Conservation (phyloP, 2,329 filamentous ascomycete genomes). For the Aspergillus udagawae region DNA sequence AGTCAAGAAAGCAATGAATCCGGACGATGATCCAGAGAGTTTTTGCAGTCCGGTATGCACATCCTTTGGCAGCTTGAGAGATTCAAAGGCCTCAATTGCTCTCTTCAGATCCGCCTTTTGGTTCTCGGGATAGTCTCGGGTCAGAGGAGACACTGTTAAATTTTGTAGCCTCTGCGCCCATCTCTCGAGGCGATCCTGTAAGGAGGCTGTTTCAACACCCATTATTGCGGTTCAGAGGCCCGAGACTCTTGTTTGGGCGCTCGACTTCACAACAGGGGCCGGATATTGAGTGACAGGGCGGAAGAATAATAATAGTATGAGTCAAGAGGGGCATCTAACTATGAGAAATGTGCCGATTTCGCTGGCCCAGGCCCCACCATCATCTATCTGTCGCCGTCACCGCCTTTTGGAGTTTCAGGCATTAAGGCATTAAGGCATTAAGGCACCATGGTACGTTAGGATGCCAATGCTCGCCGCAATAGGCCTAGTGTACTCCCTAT, state of each 20-base stretch:
- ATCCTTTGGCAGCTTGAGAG: constrained; percentile 34
- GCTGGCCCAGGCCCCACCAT: constrained; percentile 15
- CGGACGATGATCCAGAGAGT: constrained; percentile 31
- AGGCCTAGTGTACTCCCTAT: neutral
- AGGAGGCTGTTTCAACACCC: constrained; percentile 29
- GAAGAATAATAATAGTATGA: constrained; percentile 18
- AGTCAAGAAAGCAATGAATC: constrained; percentile 41
- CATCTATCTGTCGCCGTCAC: neutral
- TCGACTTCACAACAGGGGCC: constrained; percentile 6
- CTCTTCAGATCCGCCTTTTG: constrained; percentile 35
- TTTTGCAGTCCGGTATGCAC: constrained; percentile 37
- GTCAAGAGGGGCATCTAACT: constrained; percentile 26
- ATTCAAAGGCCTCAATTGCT: constrained; percentile 42
- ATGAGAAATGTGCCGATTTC: constrained; percentile 26
- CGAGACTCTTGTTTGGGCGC: constrained; percentile 1
- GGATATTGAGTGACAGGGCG: neutral
- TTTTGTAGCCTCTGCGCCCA: constrained; percentile 41
- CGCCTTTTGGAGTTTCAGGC: neutral
- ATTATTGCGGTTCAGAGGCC: constrained; percentile 25
- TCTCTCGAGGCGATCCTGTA: constrained; percentile 39
- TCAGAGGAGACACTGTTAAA: constrained; percentile 42
- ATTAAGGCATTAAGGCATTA: neutral
- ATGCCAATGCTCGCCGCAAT: neutral
- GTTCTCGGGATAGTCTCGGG: constrained; percentile 41
- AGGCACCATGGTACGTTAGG: too few species aligned